Conservation (phyloP, 768 basidiomycete species). For the Cyclocybe cylindracea region DNA sequence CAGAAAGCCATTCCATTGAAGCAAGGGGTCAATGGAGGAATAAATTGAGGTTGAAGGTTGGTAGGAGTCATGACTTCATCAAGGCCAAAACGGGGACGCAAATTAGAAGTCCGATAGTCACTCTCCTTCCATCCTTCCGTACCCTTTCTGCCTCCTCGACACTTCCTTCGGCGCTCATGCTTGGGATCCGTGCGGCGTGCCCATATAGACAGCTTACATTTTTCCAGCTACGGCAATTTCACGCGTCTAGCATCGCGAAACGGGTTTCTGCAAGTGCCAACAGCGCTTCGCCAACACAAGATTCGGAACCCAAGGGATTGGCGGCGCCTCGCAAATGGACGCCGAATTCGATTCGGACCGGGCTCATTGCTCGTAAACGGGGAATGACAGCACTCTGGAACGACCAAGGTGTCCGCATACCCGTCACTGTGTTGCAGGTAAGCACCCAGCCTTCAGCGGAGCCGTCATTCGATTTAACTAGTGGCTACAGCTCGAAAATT, state of each 20-base stretch:
- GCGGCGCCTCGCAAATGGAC: conserved; percentile 66
- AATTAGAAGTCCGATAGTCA: conserved; percentile 28
- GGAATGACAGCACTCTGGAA: conserved; percentile 97
- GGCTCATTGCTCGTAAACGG: conserved; percentile 90
- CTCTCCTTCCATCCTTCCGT: conserved; percentile 6
- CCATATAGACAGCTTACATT: conserved; percentile 34
- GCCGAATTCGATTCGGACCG: conserved; percentile 83
- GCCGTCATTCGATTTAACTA: conserved; percentile 4
- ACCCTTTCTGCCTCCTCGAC: conserved; percentile 5
- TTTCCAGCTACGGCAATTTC: conserved; percentile 38
- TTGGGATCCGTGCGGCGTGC: conserved; percentile 50
- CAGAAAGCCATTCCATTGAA: conserved; percentile 74
- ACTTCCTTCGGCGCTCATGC: conserved; percentile 35
- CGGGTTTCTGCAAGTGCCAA: conserved; percentile 29
- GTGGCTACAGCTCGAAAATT: conserved; percentile 70
- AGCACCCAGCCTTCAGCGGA: conserved; percentile 16
- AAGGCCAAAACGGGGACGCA: neutral
- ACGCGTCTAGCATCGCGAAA: conserved; percentile 38
- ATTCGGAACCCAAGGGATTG: conserved; percentile 14
- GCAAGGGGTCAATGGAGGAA: conserved; percentile 2
- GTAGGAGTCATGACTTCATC: neutral
- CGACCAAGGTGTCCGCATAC: conserved; percentile 81
- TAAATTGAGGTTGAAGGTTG: neutral
- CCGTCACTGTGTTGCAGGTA: conserved; percentile 95
- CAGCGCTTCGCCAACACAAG: conserved; percentile 23